Evolutionary conservation across 495 filamentous ascomycete species (phyloP), one percentile per base, ranked within the genome.

Genomic region (Staphylotrichum tortipilum): DNA sequence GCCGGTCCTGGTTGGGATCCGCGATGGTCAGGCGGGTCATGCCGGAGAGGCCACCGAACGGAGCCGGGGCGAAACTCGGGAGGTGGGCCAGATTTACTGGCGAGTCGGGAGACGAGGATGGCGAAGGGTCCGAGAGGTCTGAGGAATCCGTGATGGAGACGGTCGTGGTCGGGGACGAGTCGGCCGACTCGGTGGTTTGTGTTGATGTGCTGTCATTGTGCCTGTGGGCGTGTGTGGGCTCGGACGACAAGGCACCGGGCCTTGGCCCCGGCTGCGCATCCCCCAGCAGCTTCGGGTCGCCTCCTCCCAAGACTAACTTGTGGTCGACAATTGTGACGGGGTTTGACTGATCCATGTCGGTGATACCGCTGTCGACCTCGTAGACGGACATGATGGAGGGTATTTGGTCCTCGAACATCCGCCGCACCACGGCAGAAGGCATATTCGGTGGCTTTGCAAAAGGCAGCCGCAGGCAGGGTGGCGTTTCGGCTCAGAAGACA

Each of bases 161-260:
- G 1, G 91, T 95, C 3, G 89, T 97, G 15, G 92, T 96, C 0
- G 92, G 92, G 17, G 92, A 97, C 7, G 90, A 94, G 59, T 96
- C 89, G 22, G 83, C 85, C 3, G 92, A 98, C 39, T 85, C 89
- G 8, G 87, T 87, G 36, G 80, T 77, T 50, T 84, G 81, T 4
- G 87, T 94, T 22, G 88, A 91, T n/a, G 80, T 79, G 63, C 79
- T 83, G 58, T 79, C 74, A 65, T 78, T 74, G 58, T 79, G 78
- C 57, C 78, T 71, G 64, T 81, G 76, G 42, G 64, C 63, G 43
- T 81, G 76, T 40, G 64, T 62, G 43, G 64, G 42, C 47, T 73
- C 71, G 5, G 63, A 55, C 14, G 64, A 52, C 26, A 74, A 39
- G n/a, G 56, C 52, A 21, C 46, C 40, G n/a, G 71, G 61, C 45